Evolutionary conservation across 2,329 filamentous ascomycete species (phyloP).

Genomic region (Cladosporium austrohemisphaericum): DNA sequence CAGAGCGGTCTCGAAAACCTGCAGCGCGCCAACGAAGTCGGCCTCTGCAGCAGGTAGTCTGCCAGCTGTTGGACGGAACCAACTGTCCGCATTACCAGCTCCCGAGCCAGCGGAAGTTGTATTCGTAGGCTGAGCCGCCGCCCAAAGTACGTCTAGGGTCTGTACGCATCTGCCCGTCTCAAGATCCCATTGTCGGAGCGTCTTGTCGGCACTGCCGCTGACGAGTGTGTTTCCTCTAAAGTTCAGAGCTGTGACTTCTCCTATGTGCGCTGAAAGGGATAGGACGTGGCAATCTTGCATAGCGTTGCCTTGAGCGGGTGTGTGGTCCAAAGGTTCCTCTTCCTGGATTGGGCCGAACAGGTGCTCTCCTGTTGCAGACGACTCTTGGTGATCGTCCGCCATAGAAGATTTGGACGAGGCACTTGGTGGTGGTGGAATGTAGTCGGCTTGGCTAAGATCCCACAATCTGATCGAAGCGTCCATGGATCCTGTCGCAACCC

Average conservation of each 20-base stretch:
- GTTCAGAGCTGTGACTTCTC: slow-evolving; percentile 89
- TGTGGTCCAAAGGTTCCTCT: slow-evolving; percentile 15
- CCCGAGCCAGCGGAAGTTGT: slow-evolving; percentile 39
- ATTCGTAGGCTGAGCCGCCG: slow-evolving; percentile 79
- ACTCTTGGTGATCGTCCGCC: slow-evolving; percentile 51
- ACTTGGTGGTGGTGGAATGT: slow-evolving; percentile 62
- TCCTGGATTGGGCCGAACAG: slow-evolving; percentile 29
- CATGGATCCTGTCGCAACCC: slow-evolving; percentile 89
- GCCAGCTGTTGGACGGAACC: slow-evolving; percentile 68
- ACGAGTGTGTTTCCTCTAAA: slow-evolving; percentile 87
- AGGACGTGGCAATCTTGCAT: slow-evolving; percentile 89
- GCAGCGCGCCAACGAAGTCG: slow-evolving; percentile 89
- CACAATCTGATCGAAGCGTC: slow-evolving; percentile 92
- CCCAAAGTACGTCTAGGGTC: slow-evolving; percentile 96
- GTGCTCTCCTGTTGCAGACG: slow-evolving; percentile 21
- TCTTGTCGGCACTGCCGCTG: slow-evolving; percentile 96
- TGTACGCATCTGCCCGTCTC: slow-evolving; percentile 97
- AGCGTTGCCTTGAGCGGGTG: slow-evolving; percentile 52
- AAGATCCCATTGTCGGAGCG: slow-evolving; percentile 93
- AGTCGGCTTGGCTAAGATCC: slow-evolving; percentile 87
- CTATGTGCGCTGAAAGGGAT: slow-evolving; percentile 83
- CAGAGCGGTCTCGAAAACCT: slow-evolving; percentile 92
- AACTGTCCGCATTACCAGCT: slow-evolving; percentile 27
- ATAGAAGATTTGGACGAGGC: slow-evolving; percentile 41
- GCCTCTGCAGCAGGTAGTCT: slow-evolving; percentile 61